Evolutionary conservation across 805 yeast genomes (phyloP).

Genomic region (Candida sithepensis): DNA sequence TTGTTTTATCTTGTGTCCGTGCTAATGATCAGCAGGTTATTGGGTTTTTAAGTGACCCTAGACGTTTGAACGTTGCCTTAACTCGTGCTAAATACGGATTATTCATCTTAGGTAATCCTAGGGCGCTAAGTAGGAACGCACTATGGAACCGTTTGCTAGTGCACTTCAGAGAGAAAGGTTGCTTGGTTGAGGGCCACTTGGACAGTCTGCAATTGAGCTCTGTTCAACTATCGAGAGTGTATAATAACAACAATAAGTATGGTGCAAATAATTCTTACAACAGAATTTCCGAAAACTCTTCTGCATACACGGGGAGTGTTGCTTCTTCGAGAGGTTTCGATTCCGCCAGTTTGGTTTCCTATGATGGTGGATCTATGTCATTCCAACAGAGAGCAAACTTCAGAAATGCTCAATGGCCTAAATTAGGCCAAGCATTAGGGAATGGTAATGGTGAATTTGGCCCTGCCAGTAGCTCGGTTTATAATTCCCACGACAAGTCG

Average conservation of each 20-base stretch:
- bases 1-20: conserved; percentile 50
- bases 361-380: conserved; percentile 23
- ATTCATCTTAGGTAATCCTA: conserved; percentile 79
- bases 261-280: too few relatives aligned
- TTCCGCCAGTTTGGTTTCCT: conserved; percentile 37
- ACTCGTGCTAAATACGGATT: conserved; percentile 86
- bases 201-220: conserved; percentile 73
- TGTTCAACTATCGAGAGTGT: conserved; percentile 41
- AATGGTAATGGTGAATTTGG: conserved; percentile 5
- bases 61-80: conserved; percentile 85
- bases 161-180: conserved; percentile 80
- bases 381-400: conserved; percentile 9
- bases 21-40: conserved; percentile 71
- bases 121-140: conserved; percentile 62
- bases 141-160: conserved; percentile 77
- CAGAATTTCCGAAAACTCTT: neutral
- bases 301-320: conserved; percentile 5
- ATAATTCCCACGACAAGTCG: conserved; percentile 6
- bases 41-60: conserved; percentile 81
- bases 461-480: conserved; percentile 5
- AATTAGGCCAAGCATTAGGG: conserved; percentile 9
- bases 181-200: conserved; percentile 86
- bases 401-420: conserved; percentile 18
- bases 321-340: conserved; percentile 29
- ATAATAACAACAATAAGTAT: conserved; percentile 6